phyloP scores from a whole-genome alignment of 495 filamentous ascomycete species.

The Astrothelium subdiscretum region DNA sequence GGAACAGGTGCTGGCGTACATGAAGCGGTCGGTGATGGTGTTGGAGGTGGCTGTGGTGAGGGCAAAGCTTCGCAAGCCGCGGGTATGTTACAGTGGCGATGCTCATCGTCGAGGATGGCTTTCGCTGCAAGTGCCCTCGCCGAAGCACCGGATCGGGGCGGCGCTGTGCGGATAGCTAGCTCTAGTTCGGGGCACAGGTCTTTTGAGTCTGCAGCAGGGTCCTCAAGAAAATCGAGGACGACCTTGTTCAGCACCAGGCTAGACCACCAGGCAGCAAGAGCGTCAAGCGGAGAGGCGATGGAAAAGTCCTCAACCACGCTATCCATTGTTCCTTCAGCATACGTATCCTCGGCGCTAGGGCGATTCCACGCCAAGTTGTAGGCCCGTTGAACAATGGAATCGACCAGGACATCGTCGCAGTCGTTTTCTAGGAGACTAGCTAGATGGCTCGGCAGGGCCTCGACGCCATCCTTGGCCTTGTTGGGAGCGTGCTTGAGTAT shows the following conservation, averaged over 20 bases:
- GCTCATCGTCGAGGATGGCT: slow-evolving; percentile 44
- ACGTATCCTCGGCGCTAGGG: slow-evolving; percentile 52
- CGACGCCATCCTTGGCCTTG: slow-evolving; percentile 36
- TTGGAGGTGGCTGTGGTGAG: slow-evolving; percentile 33
- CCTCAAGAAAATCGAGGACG: slow-evolving; percentile 48
- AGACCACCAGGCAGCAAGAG: slow-evolving; percentile 84
- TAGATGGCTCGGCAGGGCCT: slow-evolving; percentile 67
- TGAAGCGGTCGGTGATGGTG: slow-evolving; percentile 26
- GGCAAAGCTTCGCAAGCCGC: slow-evolving; percentile 42
- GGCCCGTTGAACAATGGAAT: slow-evolving; percentile 68
- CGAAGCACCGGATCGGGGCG: slow-evolving; percentile 63
- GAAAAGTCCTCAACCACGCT: slow-evolving; percentile 75
- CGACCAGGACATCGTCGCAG: slow-evolving; percentile 66
- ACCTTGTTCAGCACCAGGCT: slow-evolving; percentile 60
- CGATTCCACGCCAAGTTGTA: slow-evolving; percentile 88
- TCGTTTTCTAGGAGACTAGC: slow-evolving; percentile 60
- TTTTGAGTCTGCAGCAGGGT: slow-evolving; percentile 32
- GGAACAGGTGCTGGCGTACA: not conserved
- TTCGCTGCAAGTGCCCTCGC: slow-evolving; percentile 67
- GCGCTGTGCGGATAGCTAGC: slow-evolving; percentile 62
- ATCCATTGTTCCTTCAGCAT: slow-evolving; percentile 62
- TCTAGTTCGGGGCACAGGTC: slow-evolving; percentile 41
- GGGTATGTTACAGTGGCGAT: slow-evolving; percentile 42
- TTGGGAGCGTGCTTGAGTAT: slow-evolving; percentile 18
- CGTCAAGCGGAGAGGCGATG: slow-evolving; percentile 80